A percentile compares a stretch with the other conserved stretches of the same genome.
Evolutionary conservation across 1,284 basidiomycete species (phyloP).

Genomic region (Austroboletus rostrupii): DNA sequence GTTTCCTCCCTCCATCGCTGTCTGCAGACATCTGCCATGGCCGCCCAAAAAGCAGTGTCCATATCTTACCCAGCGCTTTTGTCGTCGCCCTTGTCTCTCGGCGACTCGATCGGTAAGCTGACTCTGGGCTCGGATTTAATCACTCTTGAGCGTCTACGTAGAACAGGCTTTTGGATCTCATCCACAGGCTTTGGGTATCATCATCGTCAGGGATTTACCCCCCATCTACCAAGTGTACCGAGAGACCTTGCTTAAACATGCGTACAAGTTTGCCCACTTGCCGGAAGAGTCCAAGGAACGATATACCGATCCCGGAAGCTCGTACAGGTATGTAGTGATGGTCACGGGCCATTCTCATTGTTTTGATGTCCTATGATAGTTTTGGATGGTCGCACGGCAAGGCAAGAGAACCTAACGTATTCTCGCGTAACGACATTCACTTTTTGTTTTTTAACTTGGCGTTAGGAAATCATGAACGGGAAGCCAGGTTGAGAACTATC

Average conservation of each 20-base stretch:
- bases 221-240: conserved; percentile 56
- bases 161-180: conserved; percentile 79
- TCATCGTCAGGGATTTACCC: conserved; percentile 80
- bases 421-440: neutral
- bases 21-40: conserved; percentile 34
- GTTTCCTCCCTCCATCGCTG: conserved; percentile 6
- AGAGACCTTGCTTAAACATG: conserved; percentile 66
- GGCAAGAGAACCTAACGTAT: conserved; percentile 35
- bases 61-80: conserved; percentile 67
- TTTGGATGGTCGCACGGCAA: conserved; percentile 96
- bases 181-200: conserved; percentile 72
- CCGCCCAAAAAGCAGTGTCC: conserved; percentile 56
- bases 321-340: conserved; percentile 56
- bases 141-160: conserved; percentile 25
- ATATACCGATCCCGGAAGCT: conserved; percentile 64
- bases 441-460: neutral
- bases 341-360: neutral
- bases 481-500: conserved; percentile 53
- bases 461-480: conserved; percentile 90
- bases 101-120: conserved; percentile 56
- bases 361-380: conserved; percentile 35
- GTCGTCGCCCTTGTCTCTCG: conserved; percentile 55
- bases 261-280: conserved; percentile 71
- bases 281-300: conserved; percentile 61
- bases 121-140: neutral